Conservation (phyloP, 345 rosid genomes). For the Stellera chamaejasme region DNA sequence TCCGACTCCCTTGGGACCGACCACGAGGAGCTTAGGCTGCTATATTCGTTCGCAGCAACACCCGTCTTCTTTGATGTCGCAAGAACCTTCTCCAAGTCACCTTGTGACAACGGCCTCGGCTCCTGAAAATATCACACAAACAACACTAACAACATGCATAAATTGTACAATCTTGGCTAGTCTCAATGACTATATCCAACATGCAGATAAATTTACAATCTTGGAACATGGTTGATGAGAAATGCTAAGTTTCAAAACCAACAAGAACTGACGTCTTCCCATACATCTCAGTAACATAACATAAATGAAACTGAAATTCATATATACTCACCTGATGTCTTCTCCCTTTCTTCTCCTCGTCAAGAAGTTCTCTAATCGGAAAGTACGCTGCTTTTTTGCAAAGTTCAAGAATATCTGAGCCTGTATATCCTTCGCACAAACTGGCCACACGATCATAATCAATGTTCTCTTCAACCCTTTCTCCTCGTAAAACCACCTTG, state of each 20-base stretch:
- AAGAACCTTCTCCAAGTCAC: conserved; percentile 66
- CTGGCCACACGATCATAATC: conserved; percentile 65
- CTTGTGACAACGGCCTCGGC: conserved; percentile 68
- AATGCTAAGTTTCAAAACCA: neutral
- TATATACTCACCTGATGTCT: conserved; percentile 40
- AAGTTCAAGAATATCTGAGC: conserved; percentile 92
- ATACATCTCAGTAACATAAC: neutral
- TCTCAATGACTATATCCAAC: too few relatives aligned
- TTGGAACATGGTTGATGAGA: too few relatives aligned
- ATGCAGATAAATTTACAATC: too few relatives aligned
- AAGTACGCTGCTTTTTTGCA: conserved; percentile 97
- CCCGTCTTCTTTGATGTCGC: conserved; percentile 61
- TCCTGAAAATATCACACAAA: conserved; percentile 24
- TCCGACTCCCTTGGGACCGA: conserved; percentile 42
- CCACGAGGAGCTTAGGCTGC: conserved; percentile 52
- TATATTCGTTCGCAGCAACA: conserved; percentile 71
- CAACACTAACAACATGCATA: too few relatives aligned
- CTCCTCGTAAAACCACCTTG: conserved; percentile 79
- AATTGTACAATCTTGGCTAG: too few relatives aligned
- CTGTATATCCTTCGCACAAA: conserved; percentile 75
- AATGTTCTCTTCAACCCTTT: conserved; percentile 50
- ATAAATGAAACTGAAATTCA: neutral
- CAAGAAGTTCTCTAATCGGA: conserved; percentile 73
- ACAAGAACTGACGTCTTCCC: neutral
- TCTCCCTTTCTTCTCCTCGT: conserved; percentile 80